Base-by-base conservation (phyloP, 495 filamentous ascomycete species). In the Evansstolkia leycettana region DNA sequence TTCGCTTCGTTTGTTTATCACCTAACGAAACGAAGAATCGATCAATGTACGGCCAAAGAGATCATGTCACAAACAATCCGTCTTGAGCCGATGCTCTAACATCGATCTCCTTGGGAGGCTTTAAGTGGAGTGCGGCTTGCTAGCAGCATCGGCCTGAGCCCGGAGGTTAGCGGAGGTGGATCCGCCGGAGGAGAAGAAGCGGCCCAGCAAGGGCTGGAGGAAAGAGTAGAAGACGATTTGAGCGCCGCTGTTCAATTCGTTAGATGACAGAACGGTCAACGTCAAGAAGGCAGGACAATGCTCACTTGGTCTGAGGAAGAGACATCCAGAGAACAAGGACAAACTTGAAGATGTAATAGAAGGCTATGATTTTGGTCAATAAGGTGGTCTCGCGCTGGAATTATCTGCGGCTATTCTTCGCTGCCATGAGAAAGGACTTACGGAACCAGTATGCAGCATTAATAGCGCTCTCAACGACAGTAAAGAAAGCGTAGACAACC, bases 291-390 rank as follows among this genome's bases (percentile, higher is more conserved):
- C 9, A 12, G 26, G n/a, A 10, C 17, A 29, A 33, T 23, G 70
- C 80, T 55, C 78, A 96, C 90, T 67, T 68, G 68, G 87, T 92
- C 61, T 84, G 76, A 47, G 90, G 90, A 42, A 99, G 84, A 45
- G 88, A 79, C 64, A 96, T 84, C 92, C 92, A 99, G 53, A 99
- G 76, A 48, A 95, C 67, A 52, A 95, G 76, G 52, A 86, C 72
- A 55, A 99, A 94, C 71, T 99, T 99, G 80, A 96, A 96, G 65
- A 88, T 90, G 66, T 85, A 99, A 78, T 99, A 99, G 75, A 99
- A 99, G 51, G 90, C 74, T 78, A 38, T 34, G 7, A 7, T 23
- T 23, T 11, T 36, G 13, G 33, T 51, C 20, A 53, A 43, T 26
- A 16, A 24, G 18, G n/a, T 7, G n/a, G 7, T 14, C 15, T n/a